These are phyloP conservation scores for Leishmania aethiopica DNA, from an alignment of 208 protist genomes.

Conservation along the genomic window DNA sequence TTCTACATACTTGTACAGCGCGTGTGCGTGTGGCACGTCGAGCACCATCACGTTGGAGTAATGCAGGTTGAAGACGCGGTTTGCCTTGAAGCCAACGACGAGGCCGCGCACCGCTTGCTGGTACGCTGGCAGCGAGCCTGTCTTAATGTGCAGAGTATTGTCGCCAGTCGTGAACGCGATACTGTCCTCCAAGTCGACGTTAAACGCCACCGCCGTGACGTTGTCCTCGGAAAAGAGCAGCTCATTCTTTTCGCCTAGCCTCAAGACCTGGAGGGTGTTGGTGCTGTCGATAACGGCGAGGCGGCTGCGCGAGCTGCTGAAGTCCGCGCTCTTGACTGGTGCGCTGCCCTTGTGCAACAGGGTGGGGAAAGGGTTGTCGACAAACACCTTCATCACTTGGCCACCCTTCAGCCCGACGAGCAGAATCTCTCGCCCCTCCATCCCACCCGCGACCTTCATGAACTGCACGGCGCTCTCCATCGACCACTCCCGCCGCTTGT, in stretches of 20 bases:
- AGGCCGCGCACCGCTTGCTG: constrained; percentile 93
- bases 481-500: constrained; percentile 94
- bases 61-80: constrained; percentile 94
- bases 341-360: constrained; percentile 83
- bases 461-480: constrained; percentile 94
- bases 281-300: constrained; percentile 95
- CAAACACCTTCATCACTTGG: constrained; percentile 92
- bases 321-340: constrained; percentile 89
- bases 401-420: constrained; percentile 95
- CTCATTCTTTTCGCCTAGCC: constrained; percentile 83
- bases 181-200: constrained; percentile 95
- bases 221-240: constrained; percentile 91
- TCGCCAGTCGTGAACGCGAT: constrained; percentile 92
- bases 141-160: constrained; percentile 94
- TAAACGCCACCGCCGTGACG: constrained; percentile 94
- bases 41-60: constrained; percentile 82
- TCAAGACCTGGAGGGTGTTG: constrained; percentile 88
- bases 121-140: constrained; percentile 90
- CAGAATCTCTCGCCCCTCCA: constrained; percentile 88
- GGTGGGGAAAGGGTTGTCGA: constrained; percentile 97
- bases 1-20: constrained; percentile 93
- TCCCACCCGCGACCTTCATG: constrained; percentile 95
- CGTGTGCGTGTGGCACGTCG: constrained; percentile 94
- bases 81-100: constrained; percentile 96
- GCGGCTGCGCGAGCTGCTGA: constrained; percentile 85